Conservation (phyloP, 2,329 filamentous ascomycete genomes). For the Ambrosiella xylebori region DNA sequence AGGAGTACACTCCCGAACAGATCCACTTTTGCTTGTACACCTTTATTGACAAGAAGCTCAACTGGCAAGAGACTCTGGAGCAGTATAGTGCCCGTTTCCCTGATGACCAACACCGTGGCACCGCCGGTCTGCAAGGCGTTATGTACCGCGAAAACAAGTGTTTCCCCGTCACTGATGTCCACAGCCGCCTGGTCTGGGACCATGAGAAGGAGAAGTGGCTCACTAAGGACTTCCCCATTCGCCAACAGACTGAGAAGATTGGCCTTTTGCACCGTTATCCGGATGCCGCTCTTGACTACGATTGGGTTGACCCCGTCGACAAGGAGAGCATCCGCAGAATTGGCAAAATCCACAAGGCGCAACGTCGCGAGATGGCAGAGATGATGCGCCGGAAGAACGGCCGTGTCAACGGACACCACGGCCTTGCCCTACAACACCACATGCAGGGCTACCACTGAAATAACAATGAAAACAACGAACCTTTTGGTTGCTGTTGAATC, state of each 20-base stretch:
- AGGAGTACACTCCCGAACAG: slow-evolving; percentile 28
- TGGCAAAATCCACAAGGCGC: slow-evolving; percentile 16
- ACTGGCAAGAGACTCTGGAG: slow-evolving; percentile 18
- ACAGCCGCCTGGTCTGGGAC: slow-evolving; percentile 26
- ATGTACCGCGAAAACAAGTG: slow-evolving; percentile 28
- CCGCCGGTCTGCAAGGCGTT: slow-evolving; percentile 24
- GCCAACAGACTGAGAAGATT: slow-evolving; percentile 17
- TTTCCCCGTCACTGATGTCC: slow-evolving; percentile 24
- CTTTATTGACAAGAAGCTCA: slow-evolving; percentile 27
- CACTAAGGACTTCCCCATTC: slow-evolving; percentile 13
- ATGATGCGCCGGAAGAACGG: not conserved
- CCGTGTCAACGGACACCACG: not conserved
- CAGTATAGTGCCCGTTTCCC: slow-evolving; percentile 13
- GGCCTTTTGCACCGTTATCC: slow-evolving; percentile 26
- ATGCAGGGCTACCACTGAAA: too few relatives aligned
- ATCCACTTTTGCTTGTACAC: slow-evolving; percentile 28
- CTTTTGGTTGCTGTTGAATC: too few relatives aligned
- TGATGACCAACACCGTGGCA: slow-evolving; percentile 11
- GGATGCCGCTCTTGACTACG: slow-evolving; percentile 28
- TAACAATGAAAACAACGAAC: too few relatives aligned
- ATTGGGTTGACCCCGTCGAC: slow-evolving; percentile 26
- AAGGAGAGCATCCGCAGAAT: slow-evolving; percentile 23
- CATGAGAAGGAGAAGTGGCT: slow-evolving; percentile 20
- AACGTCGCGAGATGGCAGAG: not conserved
- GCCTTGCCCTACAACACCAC: not conserved